Evolutionary conservation across 2,329 filamentous ascomycete species (phyloP), one percentile per base, ranked within the genome.

Genomic region (Exophiala sideris): DNA sequence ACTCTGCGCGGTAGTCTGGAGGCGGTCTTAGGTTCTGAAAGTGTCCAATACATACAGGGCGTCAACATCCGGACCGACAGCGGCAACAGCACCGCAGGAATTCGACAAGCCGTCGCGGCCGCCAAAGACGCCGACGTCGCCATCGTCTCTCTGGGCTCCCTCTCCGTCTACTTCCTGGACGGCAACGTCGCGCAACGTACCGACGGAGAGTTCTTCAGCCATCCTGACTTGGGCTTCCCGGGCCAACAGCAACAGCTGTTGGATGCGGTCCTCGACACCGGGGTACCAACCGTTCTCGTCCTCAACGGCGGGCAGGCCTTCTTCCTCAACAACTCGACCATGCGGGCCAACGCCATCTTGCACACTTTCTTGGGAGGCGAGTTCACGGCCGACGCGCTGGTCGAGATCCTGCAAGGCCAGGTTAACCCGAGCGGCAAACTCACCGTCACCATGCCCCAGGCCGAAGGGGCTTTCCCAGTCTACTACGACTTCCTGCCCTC

Each of bases 361-460:
- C 45, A 47, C 45, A 21, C 32, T 10, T 47, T 47, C 14, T 32
- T 47, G 5, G 45, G 45, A 9, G 45, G 45, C 21, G 45, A 47
- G 32, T 47, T 47, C 33, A 14, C 21, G 11, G 29, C 29, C 21
- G 45, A 47, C 8, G 45, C 45, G 8, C 21, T 47, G 2, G 45
- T 47, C 32, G 45, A 47, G 45, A 47, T 47, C 24, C n/a, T 47
- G 5, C 32, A 21, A 1, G 45, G 45, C 21, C 21, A 47, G n/a
- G 45, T 47, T 32, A 47, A 47, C 14, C 45, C 45, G 11, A 47
- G 45, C 10, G 45, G 45, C 5, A 47, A 47, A n/a, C 45, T 47
- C 9, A 47, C 29, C 45, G 35, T 47, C 14, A 47, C 21, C 45
- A 47, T 47, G 45, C 45, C 45, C 3, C 45, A 33, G n/a, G 45